Conservation (phyloP, 192 early-diverging fungal species). For the Phlyctochytrium bullatum region DNA sequence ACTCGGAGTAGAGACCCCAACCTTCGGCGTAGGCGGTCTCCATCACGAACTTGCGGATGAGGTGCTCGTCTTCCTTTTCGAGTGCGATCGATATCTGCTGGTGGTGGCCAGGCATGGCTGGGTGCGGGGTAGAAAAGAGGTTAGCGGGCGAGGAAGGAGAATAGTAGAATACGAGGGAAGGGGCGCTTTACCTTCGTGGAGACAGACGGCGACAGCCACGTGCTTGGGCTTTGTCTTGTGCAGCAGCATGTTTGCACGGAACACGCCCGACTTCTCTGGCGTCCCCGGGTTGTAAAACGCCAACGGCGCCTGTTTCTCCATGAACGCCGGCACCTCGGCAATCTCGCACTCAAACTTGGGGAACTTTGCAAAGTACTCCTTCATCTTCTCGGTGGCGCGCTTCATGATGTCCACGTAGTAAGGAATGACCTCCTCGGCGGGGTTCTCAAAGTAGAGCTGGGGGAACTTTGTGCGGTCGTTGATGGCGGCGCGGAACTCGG, state of each 20-base stretch:
- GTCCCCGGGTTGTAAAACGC: constrained; percentile 32
- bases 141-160: too few species aligned
- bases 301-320: constrained; percentile 15
- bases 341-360: constrained; percentile 28
- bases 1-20: constrained; percentile 38
- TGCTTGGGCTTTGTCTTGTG: constrained; percentile 19
- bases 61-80: constrained; percentile 25
- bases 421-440: constrained; percentile 25
- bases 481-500: constrained; percentile 29
- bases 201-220: constrained; percentile 14
- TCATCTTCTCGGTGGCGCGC: constrained; percentile 24
- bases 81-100: constrained; percentile 37
- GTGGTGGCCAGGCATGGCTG: constrained; percentile 38
- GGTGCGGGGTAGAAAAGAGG: too few species aligned
- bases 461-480: constrained; percentile 34
- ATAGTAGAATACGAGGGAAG: too few species aligned
- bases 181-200: constrained; percentile 42
- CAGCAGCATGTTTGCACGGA: constrained; percentile 19
- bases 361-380: constrained; percentile 28
- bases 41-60: constrained; percentile 23
- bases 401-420: constrained; percentile 17
- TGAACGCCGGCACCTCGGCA: constrained; percentile 17
- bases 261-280: constrained; percentile 17
- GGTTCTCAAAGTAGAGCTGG: constrained; percentile 28
- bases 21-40: constrained; percentile 34